Evolutionary conservation across 345 rosid species (phyloP), one percentile per base, ranked within the genome.

Genomic region (Eucalyptus cladocalyx): DNA sequence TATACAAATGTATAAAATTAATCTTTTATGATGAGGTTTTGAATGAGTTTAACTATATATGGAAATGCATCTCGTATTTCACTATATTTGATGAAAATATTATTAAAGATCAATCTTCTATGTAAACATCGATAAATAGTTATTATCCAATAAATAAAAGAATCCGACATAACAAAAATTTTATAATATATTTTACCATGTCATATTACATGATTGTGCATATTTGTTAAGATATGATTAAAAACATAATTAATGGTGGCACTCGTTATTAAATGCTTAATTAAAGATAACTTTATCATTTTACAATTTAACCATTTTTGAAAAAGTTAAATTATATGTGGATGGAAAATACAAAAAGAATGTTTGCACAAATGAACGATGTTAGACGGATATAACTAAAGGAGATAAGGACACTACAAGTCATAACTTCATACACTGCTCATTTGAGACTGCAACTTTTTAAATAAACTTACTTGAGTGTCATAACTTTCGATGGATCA

Each of bases 381-480:
- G 72, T 65, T 65, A 30, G 34, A 15, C 6, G 4, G 1, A 65
- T 65, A 30, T 65, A 65, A 15, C 7, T 30, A 13, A 62, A 62
- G 37, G 30, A 15, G 9, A 62, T 14, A 14, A 11, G 16, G 9
- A 30, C 9, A 28, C 4, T 30, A 30, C 5, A 14, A 65, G 19
- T 30, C 9, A 30, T 30, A 65, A 17, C 80, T 65, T 65, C 11
- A 32, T 0, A 65, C 5, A 1, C 2, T 3, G 7, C 3, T 4
- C 23, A 32, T 5, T 32, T 32, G 3, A 32, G 21, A 3, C 11
- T 1, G 2, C 1, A 8, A 1, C 18, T n/a, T n/a, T 65, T 13
- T 65, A 65, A 1, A 65, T 15, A n/a, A 1, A 15, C 2, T n/a
- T 2, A n/a, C 21, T 15, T n/a, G 0, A 65, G 1, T n/a, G 1